Evolutionary conservation across 345 rosid genomes (phyloP), one percentile per base, ranked within the genome.

Genomic region (Citrus medica): DNA sequence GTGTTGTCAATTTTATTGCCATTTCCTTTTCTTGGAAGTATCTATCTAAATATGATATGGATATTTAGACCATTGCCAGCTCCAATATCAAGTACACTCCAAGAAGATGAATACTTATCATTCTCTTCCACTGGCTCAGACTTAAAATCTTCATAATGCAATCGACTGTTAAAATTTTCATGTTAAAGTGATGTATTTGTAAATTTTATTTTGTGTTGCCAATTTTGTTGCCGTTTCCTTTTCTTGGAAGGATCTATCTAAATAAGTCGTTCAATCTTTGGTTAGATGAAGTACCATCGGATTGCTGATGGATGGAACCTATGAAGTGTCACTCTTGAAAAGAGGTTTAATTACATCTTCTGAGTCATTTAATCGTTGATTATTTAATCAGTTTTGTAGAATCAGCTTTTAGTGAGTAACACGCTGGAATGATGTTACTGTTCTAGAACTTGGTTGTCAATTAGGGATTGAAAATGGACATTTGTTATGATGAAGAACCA

Each of bases 71-170:
- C 99, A 83, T 96, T 96, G 76, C 98, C 98, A n/a, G 98, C 92
- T 81, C 99, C 99, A 80, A 94, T 81, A 77, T 96, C 99, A 81
- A 96, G 97, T 65, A 94, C 95, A 86, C 88, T 91, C 98, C 99
- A 92, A 79, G 73, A 46, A 82, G 91, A 84, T 88, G 92, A 84
- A 84, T 82, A 84, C 78, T 91, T 89, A 61, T 85, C 87, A 78
- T 42, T 86, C 71, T 85, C 88, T 78, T 88, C 91, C 85, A 81
- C 81, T 46, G 79, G 76, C 65, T 89, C 90, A 19, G 83, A 73
- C 76, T 82, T 87, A 12, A 59, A 32, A 64, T 78, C 87, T 82
- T 83, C 87, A 77, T 37, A 7, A 37, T 37, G 40, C 40, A 7
- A 6, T 37, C 9, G 40, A 4, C 22, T 55, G 38, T 28, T 71